Evolutionary conservation across 1,284 basidiomycete genomes (phyloP).

Genomic region (Sphaerobolus stellatus): DNA sequence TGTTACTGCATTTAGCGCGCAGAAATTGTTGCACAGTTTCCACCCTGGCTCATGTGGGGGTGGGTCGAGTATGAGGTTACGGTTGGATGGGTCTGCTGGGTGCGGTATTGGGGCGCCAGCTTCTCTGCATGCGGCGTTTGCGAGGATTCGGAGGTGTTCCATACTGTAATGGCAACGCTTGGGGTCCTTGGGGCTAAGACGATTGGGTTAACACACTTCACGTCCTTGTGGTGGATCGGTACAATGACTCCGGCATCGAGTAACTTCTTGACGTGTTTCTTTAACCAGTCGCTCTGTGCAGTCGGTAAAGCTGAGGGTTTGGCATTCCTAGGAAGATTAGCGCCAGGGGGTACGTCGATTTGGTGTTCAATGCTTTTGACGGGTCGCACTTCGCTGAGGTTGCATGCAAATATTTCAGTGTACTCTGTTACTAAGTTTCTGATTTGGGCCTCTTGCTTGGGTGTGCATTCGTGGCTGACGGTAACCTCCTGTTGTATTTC

Average conservation of each 20-base stretch:
- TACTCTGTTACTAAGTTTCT: slow-evolving; percentile 12
- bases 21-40: background rate
- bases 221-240: slow-evolving; percentile 10
- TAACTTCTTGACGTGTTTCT: slow-evolving; percentile 15
- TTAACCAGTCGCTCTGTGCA: slow-evolving; percentile 11
- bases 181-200: slow-evolving; percentile 17
- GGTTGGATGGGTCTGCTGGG: background rate
- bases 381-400: slow-evolving; percentile 14
- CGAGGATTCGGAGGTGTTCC: background rate
- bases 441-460: slow-evolving; percentile 9
- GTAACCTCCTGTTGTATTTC: slow-evolving; percentile 12
- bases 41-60: background rate
- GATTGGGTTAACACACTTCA: slow-evolving; percentile 14
- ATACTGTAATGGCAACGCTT: background rate
- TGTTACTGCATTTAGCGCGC: background rate
- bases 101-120: background rate
- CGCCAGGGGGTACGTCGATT: slow-evolving; percentile 13
- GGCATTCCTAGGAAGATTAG: slow-evolving; percentile 10
- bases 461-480: slow-evolving; percentile 13
- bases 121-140: background rate
- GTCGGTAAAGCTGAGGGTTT: slow-evolving; percentile 13
- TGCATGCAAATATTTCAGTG: slow-evolving; percentile 17
- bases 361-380: slow-evolving; percentile 15
- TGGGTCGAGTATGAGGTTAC: background rate
- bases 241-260: slow-evolving; percentile 14